Evolutionary conservation across 2,329 filamentous ascomycete species (phyloP), one percentile per base, ranked within the genome.

Genomic region (Plenodomus biglobosus): DNA sequence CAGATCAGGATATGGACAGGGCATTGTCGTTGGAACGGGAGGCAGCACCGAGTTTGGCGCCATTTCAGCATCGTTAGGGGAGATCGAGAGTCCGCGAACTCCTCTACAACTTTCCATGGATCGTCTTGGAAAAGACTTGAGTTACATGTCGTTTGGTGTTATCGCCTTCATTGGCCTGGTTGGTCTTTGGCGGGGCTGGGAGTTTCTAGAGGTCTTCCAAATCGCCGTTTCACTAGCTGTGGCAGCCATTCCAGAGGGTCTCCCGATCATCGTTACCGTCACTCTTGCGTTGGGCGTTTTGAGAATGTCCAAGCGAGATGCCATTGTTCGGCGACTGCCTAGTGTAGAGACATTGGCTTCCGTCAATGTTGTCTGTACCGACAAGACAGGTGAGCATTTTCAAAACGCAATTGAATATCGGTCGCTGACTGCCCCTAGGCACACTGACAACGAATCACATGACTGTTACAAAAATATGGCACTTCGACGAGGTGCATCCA

Each of bases 281-380:
- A 99, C 94, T 0, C 79, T 99, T 46, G 94, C 94, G 34, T 80
- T 99, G 13, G 95, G 94, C 13, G 95, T 99, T 8, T 84, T 99
- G 65, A 86, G 94, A 48, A 99, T 99, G 94, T 95, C 94, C 52
- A 90, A 86, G 66, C 85, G 92, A 62, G 90, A 95, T 69, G 94
- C 94, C 8, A 99, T 99, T 69, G 92, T 99, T 51, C 87, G 94
- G 59, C 87, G 89, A 66, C 87, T 99, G 74, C 95, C 95, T 18
- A 97, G 94, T 72, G 95, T 99, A 8, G 94, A 99, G 71, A 99
- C 94, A 0, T 76, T 99, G 4, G 95, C 95, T 8, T 96, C 92
- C n/a, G 94, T 99, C 50, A 99, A 97, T 64, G 92, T 99, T n/a
- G 90, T 99, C 6, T 99, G 95, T 76, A 96, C 91, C 59, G 94